Percentiles rank a stretch among this genome's conserved stretches.
These are phyloP conservation scores for Alternaria gansuensis DNA, from an alignment of 2,329 filamentous ascomycete genomes.

Conservation along the genomic window DNA sequence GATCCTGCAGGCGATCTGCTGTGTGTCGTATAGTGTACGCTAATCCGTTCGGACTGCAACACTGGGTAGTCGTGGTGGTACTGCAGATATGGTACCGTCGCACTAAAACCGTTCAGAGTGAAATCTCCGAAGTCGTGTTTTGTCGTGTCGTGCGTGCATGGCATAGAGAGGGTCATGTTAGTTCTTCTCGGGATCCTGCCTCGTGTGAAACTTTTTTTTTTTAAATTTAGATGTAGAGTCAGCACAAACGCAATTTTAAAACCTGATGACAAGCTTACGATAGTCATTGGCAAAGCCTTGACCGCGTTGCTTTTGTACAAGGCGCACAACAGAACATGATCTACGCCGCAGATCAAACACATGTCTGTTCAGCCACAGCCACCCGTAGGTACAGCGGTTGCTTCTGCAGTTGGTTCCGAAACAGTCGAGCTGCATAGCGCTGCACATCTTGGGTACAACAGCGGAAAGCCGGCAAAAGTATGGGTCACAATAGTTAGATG, in stretches of 20 bases:
- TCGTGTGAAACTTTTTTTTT: background rate
- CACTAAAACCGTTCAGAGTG: slow-evolving; percentile 12
- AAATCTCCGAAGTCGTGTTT: slow-evolving; percentile 3
- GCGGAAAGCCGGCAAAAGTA: slow-evolving; percentile 8
- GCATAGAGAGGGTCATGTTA: background rate
- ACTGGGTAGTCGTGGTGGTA: slow-evolving; percentile 7
- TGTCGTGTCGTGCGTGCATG: background rate
- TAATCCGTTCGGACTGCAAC: slow-evolving; percentile 10
- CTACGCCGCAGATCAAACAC: background rate
- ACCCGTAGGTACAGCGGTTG: background rate
- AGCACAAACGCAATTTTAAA: background rate
- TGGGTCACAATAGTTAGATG: slow-evolving; percentile 18
- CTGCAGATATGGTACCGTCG: slow-evolving; percentile 6
- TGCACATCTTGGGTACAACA: slow-evolving; percentile 7
- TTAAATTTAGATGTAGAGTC: no score
- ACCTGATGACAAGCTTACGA: background rate
- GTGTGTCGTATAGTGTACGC: slow-evolving; percentile 1
- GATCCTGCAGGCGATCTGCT: slow-evolving; percentile 19
- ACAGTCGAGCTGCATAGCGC: slow-evolving; percentile 5
- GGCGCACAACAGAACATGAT: slow-evolving; percentile 11
- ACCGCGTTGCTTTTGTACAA: background rate
- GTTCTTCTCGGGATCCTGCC: background rate
- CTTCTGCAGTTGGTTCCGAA: slow-evolving; percentile 3
- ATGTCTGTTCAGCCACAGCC: background rate
- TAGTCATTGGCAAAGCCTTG: slow-evolving; percentile 2